phyloP scores from a whole-genome alignment of 2,329 filamentous ascomycete genomes.

The Pseudogymnoascus sp. region DNA sequence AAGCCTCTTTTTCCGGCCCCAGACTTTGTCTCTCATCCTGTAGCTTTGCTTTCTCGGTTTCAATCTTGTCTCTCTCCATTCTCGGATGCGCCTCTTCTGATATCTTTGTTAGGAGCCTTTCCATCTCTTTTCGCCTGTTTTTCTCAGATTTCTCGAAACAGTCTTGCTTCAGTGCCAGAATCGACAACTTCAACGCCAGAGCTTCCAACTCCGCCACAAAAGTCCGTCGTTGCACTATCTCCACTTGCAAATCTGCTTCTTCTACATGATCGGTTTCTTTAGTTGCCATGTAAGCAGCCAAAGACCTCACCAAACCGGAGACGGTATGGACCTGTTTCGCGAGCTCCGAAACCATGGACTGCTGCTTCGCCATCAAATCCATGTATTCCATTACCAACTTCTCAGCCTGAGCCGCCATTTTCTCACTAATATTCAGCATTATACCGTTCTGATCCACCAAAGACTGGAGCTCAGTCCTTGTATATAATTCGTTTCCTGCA shows the following conservation, averaged over 20 bases:
- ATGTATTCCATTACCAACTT: background rate
- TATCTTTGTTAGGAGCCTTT: background rate
- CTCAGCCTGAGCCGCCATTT: background rate
- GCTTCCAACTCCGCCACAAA: background rate
- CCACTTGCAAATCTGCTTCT: background rate
- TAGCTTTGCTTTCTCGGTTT: background rate
- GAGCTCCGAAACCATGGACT: background rate
- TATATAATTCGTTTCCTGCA: background rate
- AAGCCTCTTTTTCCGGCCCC: background rate
- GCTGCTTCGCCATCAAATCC: background rate
- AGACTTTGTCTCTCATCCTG: background rate
- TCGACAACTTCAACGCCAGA: background rate
- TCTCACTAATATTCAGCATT: too few species aligned
- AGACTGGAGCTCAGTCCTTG: background rate
- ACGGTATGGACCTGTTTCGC: background rate
- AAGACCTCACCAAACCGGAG: background rate
- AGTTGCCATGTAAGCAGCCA: background rate
- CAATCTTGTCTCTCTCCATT: background rate
- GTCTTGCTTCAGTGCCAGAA: background rate
- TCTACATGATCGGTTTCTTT: too few species aligned
- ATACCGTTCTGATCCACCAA: background rate
- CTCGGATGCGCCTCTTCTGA: background rate
- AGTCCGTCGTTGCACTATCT: background rate
- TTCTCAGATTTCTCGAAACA: background rate
- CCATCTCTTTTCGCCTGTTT: background rate